Base-by-base conservation (phyloP, 768 basidiomycete species). In the Amanita thiersii region DNA sequence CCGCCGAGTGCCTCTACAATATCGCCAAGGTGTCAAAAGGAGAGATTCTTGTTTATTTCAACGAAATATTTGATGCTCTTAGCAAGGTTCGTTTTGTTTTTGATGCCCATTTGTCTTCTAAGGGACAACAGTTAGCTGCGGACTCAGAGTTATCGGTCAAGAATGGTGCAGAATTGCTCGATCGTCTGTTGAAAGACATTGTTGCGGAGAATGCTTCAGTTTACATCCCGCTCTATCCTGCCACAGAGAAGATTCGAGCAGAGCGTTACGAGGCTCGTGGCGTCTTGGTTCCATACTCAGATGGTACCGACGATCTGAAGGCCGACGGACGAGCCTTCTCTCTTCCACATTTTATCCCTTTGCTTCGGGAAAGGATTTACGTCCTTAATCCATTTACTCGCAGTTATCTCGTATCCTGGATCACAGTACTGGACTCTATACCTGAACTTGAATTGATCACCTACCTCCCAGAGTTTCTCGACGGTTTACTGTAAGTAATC, bases 1-100 rank as follows among this genome's bases (percentile, higher is more conserved):
- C 94, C 4, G 93, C 91, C 18, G 96, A 99, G 58, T 94, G 92
- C 55, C 65, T 99, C 48, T 99, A 99, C 67, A 99, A 99, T 63
- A 93, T 99, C 49, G 89, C 87, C 19, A 90, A 93, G 61, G 93
- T 96, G 11, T 94, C 92, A 23, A 94, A 96, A 54, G 96, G 94
- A 28, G 94, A 97, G 60, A 83, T 98, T 23, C 66, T 99, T 44
- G 79, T 97, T 10, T 96, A 93, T 58, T 99, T 97, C 68, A 99
- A 99, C 56, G 91, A 93, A 44, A 90, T 98, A 42, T 99, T 99
- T 52, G 96, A 98, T 62, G 86, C 92, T 1, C 71, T 98, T 47
- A 92, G 89, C 70, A 98, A 97, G 72, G 94, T 93, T 53, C 44
- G 75, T 53, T 36, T 31, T 12, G 35, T 25, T 32, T 17, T 14